Base-by-base conservation (phyloP, 345 rosid species). In the Populus davidiana region DNA sequence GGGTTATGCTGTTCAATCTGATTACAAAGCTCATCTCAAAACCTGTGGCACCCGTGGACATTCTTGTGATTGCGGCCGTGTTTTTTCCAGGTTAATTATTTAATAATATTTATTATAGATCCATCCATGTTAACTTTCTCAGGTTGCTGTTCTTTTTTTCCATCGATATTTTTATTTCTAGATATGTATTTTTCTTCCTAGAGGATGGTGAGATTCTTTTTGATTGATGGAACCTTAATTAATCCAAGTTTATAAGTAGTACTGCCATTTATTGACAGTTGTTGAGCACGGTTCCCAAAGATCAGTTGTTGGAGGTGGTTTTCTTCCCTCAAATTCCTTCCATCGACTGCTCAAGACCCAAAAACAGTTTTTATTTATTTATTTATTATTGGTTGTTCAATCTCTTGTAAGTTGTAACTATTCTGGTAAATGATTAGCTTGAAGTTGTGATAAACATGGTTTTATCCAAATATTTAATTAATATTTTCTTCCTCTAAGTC, bases 1-100 rank as follows among this genome's bases (percentile, higher is more conserved):
- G 82, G 98, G 90, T 12, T 95, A 95, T n/a, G 99, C 98, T 2
- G 99, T 95, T 85, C 98, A 95, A 76, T 95, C 99, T 21, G 99
- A 95, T 78, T 95, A 85, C 84, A 95, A 93, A 81, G 98, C 99
- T 10, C 99, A 95, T 81, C 98, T 95, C 84, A 95, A 95, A 79
- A 95, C 98, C 21, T 95, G 99, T 47, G 99, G 99, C 75, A 93
- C 96, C 72, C 70, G 99, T 14, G 99, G 99, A 82, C 99, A 95
- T 78, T 93, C 99, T 31, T 95, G 99, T 72, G 99, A 95, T 77
- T 95, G 99, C 61, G 99, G 99, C 73, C 92, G 97, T 23, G 99
- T 95, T 76, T 95, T 95, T 77, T 95, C 99, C 52, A 95, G 99
- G 99, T 95, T 67, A 49, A 35, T 23, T 14, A 4, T 33, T 33